Evolutionary conservation across 2,329 filamentous ascomycete genomes (phyloP).

Genomic region (Alternaria panax): DNA sequence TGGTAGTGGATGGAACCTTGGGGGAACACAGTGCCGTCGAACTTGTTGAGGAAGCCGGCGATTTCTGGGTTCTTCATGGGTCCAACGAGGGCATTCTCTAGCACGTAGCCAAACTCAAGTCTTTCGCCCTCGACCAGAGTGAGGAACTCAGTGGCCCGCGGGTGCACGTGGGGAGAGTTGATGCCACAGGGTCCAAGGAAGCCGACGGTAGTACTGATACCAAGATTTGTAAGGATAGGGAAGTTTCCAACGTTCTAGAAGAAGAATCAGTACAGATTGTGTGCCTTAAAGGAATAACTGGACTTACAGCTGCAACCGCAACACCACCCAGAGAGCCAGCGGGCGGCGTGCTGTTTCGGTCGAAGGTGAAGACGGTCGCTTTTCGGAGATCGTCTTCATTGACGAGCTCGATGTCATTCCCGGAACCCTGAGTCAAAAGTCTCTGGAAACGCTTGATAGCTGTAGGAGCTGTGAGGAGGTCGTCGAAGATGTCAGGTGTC

Average conservation of each 20-base stretch:
- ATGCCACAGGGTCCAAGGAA: constrained; percentile 56
- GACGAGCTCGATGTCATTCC: constrained; percentile 30
- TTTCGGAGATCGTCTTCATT: constrained; percentile 40
- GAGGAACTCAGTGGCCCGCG: constrained; percentile 58
- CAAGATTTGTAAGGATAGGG: constrained; percentile 51
- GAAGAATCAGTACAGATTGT: constrained; percentile 1
- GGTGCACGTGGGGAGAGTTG: constrained; percentile 59
- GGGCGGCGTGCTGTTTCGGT: constrained; percentile 63
- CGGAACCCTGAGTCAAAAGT: constrained; percentile 42
- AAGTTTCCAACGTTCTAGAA: constrained; percentile 49
- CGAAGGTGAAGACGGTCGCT: constrained; percentile 69
- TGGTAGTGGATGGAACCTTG: constrained; percentile 58
- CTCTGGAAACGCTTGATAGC: constrained; percentile 51
- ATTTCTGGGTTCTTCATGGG: constrained; percentile 49
- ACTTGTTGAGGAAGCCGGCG: constrained; percentile 49
- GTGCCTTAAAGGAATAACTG: neutral
- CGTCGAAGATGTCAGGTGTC: constrained; percentile 35
- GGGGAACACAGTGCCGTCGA: constrained; percentile 58
- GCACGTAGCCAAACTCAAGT: constrained; percentile 55
- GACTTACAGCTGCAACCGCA: constrained; percentile 36
- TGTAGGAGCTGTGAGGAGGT: constrained; percentile 44
- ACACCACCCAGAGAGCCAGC: too few species aligned
- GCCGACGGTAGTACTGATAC: constrained; percentile 49
- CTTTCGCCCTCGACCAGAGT: constrained; percentile 53
- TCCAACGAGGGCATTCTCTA: constrained; percentile 55